Base-by-base conservation (phyloP, 139 green algal genomes). In the Spirogloea muscicola region DNA sequence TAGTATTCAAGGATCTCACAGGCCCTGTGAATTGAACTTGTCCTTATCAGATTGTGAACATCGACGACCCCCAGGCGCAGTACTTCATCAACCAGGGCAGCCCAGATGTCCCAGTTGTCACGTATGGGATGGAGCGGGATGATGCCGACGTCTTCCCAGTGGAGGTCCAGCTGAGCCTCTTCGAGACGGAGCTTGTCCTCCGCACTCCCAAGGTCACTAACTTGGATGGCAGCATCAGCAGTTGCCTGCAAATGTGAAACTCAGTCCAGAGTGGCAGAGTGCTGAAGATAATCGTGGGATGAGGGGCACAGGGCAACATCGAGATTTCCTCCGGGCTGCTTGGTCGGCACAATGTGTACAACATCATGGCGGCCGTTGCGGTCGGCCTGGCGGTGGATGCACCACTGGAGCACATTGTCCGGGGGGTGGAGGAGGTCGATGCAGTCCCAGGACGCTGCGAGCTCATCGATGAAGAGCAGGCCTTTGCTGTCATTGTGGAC, bases 401-500 rank as follows among this genome's bases (percentile, higher is more conserved):
- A n/a, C 77, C 82, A 25, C 61, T 83, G 33, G 76, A 85, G 21
- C 62, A 64, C 33, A 82, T 87, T 25, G 77, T 60, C 27, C 39
- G 21, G 29, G 80, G 80, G 0, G 37, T 87, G 13, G 87, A 89
- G 29, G 92, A 91, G 39, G 91, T 96, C 21, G 91, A 97, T 82
- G 49, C 73, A 3, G 85, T 95, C 10, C 89, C 90, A 0, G 89
- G 88, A 1, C 78, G 85, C 5, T 85, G 64, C 16, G 88, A 95
- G 84, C 52, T 96, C 2, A 87, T 97, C 1, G 92, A 98, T 73
- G 90, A 93, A 74, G 86, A 89, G 37, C 91, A 97, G 83, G 34
- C 64, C 16, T 99, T 98, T 72, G 74, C 83, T 1, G 90, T 97
- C 1, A 81, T 98, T 31, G 90, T 98, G 13, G 95, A 99, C 79